Evolutionary conservation across 1,139 yeast genomes (phyloP).

Genomic region (Yamadazyma sp.): DNA sequence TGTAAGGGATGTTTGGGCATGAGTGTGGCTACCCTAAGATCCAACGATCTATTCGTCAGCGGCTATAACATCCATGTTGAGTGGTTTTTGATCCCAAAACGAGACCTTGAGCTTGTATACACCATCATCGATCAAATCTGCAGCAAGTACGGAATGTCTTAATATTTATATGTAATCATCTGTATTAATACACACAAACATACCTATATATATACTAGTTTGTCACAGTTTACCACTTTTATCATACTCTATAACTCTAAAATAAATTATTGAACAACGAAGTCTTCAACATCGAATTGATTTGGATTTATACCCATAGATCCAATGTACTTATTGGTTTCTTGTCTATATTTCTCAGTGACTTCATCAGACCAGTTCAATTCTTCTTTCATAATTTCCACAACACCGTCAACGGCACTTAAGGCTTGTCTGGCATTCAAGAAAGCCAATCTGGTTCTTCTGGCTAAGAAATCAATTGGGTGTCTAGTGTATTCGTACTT

Average conservation of each 20-base stretch:
- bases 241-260: constrained; percentile 4
- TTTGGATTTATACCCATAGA: constrained; percentile 53
- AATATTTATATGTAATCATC: neutral
- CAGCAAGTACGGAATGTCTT: neutral
- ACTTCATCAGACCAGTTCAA: constrained; percentile 69
- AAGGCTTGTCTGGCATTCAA: constrained; percentile 85
- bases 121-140: constrained; percentile 33
- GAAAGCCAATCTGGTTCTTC: constrained; percentile 93
- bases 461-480: constrained; percentile 85
- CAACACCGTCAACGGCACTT: constrained; percentile 80
- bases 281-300: constrained; percentile 36
- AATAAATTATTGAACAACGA: constrained; percentile 18
- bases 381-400: constrained; percentile 80
- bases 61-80: constrained; percentile 49
- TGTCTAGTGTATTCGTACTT: constrained; percentile 84
- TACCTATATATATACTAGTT: neutral
- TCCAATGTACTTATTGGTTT: constrained; percentile 59
- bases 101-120: constrained; percentile 38
- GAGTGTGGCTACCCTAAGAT: constrained; percentile 1
- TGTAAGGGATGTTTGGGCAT: constrained; percentile 38
- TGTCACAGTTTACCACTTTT: neutral
- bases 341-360: constrained; percentile 54
- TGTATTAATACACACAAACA: neutral
- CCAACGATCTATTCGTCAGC: constrained; percentile 10
- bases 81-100: constrained; percentile 58